Base-by-base conservation (phyloP, 768 basidiomycete species). In the Boletus reticuloceps region DNA sequence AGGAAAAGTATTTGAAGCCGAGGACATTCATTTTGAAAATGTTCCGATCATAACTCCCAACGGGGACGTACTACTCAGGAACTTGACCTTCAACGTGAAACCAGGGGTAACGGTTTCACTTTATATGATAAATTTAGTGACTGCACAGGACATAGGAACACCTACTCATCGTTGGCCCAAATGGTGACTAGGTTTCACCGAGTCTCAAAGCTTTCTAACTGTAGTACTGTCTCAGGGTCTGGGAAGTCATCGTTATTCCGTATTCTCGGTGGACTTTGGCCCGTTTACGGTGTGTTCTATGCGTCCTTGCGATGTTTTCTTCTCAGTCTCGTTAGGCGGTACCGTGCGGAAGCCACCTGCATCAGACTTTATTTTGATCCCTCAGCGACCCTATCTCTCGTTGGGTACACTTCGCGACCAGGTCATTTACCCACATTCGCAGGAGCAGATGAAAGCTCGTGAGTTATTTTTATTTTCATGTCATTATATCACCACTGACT, bases 31-130 rank as follows among this genome's bases (percentile, higher is more conserved):
- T 36, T 97, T 99, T 60, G 89, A 95, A 61, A 80, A 87, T 54
- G 96, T 99, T 2, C 96, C 96, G 0, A 94, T 99, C 55, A 86
- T 98, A 27, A 95, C 94, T 12, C 96, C 96, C 2, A 98, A 97
- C 59, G 95, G 95, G 7, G 96, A 98, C 63, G 81, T 98, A 16
- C 79, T 99, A 5, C 81, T 99, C 50, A 82, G 81, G 70, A 86
- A 79, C 59, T 72, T 98, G 66, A 92, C 88, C 62, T 98, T 98
- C 77, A 83, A 84, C 60, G 89, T 98, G 51, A 89, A 91, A 69
- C 89, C 83, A 50, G 92, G 94, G 53, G 94, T 94, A 63, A 63
- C 12, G 41, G 31, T 25, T 53, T 60, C 16, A 42, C 46, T 20
- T 54, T 6, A 16, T 45, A 10, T 56, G n/a, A 14, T 40, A 6